phyloP scores from a whole-genome alignment of 2,329 filamentous ascomycete genomes.

The Aspergillus aculeatus region DNA sequence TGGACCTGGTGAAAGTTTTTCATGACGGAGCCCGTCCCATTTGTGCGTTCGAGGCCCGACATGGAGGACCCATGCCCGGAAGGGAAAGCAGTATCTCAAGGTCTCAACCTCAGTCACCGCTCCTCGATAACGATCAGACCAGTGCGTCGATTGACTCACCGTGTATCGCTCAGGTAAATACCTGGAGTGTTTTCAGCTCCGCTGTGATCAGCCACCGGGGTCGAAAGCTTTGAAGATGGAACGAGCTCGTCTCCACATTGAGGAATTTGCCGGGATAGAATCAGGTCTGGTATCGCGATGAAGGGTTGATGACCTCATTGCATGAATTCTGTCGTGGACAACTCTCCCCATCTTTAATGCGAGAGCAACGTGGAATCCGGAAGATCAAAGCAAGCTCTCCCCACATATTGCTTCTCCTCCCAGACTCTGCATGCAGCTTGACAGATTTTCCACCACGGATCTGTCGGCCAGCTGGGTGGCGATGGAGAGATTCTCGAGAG shows the following conservation, averaged over 20 bases:
- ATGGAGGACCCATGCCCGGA: background rate
- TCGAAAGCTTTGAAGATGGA: background rate
- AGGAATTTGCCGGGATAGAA: background rate
- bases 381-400: background rate
- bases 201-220: background rate
- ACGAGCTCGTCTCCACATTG: background rate
- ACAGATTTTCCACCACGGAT: background rate
- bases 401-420: background rate
- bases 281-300: background rate
- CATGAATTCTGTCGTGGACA: background rate
- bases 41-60: background rate
- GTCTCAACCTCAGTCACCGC: background rate
- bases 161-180: background rate
- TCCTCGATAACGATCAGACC: background rate
- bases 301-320: background rate
- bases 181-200: background rate
- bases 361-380: background rate
- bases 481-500: background rate
- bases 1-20: background rate
- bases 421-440: background rate
- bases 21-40: background rate
- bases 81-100: background rate
- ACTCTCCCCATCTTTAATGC: background rate
- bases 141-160: background rate
- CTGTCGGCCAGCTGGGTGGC: background rate